phyloP scores from a whole-genome alignment of 495 filamentous ascomycete species.

The Parachaetomium inaequale region DNA sequence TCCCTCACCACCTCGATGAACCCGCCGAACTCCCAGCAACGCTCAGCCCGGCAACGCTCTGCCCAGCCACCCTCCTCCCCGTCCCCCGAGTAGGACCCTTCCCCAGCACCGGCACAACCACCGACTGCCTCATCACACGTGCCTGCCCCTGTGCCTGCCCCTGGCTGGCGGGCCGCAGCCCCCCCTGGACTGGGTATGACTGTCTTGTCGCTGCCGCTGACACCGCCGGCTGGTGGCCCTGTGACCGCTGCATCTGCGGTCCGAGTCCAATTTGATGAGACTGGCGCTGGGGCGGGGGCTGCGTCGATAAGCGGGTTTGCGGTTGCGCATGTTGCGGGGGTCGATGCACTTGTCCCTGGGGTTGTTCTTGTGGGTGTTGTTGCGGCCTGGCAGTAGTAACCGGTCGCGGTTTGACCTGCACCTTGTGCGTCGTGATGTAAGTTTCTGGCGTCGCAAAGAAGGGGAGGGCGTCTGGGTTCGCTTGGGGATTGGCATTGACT shows the following conservation, averaged over 20 bases:
- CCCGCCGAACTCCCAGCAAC: neutral
- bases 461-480: slow-evolving; percentile 7
- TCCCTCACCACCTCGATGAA: neutral
- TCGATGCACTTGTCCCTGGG: no score
- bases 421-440: neutral
- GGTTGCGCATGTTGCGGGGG: neutral
- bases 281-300: neutral
- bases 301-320: neutral
- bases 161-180: no score
- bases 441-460: neutral
- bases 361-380: neutral
- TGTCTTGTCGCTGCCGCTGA: no score
- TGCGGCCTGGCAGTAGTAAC: neutral
- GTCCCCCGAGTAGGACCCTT: neutral
- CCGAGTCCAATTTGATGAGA: no score
- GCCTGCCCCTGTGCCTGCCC: neutral
- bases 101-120: neutral
- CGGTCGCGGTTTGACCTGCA: neutral
- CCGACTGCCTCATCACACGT: neutral
- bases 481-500: no score
- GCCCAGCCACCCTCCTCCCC: neutral
- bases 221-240: no score
- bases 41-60: no score
- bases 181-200: no score
- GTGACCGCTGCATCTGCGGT: no score